phyloP scores from a whole-genome alignment of 805 yeast species.

The Candida corydali region DNA sequence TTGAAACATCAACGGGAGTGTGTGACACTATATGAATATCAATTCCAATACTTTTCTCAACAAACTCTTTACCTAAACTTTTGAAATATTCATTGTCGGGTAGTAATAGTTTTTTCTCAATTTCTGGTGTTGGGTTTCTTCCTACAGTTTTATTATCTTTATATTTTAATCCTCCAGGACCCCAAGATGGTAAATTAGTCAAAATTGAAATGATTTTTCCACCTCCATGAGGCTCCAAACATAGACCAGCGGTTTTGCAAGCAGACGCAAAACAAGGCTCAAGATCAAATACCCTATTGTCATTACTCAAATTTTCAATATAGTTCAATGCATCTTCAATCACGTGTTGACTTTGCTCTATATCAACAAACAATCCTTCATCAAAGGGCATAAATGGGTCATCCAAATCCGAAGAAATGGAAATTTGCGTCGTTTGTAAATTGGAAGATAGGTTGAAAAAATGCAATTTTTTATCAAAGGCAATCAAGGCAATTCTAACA shows the following conservation, averaged over 20 bases:
- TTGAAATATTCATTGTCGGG: constrained; percentile 62
- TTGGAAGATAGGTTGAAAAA: constrained; percentile 64
- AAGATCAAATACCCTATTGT: constrained; percentile 36
- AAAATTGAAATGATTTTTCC: constrained; percentile 77
- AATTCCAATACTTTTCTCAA: constrained; percentile 60
- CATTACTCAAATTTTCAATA: constrained; percentile 44
- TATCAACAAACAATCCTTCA: constrained; percentile 77
- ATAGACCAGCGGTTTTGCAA: constrained; percentile 58
- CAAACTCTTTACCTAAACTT: constrained; percentile 53
- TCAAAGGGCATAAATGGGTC: constrained; percentile 81
- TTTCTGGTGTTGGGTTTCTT: constrained; percentile 34
- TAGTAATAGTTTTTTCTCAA: constrained; percentile 48
- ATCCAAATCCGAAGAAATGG: constrained; percentile 63
- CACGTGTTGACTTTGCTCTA: constrained; percentile 56
- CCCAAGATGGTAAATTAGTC: constrained; percentile 71
- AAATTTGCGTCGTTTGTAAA: constrained; percentile 53
- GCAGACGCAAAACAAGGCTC: constrained; percentile 83
- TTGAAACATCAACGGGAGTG: constrained; percentile 66
- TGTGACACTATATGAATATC: constrained; percentile 71
- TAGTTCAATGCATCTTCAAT: constrained; percentile 66
- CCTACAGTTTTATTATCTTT: constrained; percentile 38
- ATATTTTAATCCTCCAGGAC: constrained; percentile 64
- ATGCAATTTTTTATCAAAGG: constrained; percentile 69
- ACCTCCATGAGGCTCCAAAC: constrained; percentile 60
- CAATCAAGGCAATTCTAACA: constrained; percentile 62